Evolutionary conservation across 768 basidiomycete species (phyloP).

Genomic region (Symmetrospora coprosmae): DNA sequence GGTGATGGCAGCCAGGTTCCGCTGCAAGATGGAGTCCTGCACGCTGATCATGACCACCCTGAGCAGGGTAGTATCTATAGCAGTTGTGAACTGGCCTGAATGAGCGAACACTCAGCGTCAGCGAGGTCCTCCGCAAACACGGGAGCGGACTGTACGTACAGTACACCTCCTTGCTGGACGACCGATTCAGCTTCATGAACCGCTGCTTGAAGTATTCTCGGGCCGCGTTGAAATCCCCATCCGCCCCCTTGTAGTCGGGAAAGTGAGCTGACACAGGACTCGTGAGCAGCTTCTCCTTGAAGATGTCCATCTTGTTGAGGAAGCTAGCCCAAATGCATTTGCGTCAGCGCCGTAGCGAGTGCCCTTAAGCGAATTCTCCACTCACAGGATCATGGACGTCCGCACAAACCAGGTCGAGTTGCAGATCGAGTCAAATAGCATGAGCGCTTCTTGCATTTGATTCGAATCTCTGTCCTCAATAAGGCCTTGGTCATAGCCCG

Average conservation of each 20-base stretch:
- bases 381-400: constrained; percentile 49
- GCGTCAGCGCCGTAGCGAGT: no score
- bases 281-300: constrained; percentile 55
- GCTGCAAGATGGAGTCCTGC: not conserved
- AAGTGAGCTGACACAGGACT: constrained; percentile 40
- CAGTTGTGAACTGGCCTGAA: constrained; percentile 27
- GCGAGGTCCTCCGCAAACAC: no score
- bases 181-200: constrained; percentile 85
- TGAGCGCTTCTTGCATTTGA: constrained; percentile 58
- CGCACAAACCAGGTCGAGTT: constrained; percentile 59
- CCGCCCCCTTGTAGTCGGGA: constrained; percentile 43
- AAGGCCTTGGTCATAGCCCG: constrained; percentile 61
- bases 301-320: constrained; percentile 58
- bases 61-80: constrained; percentile 31
- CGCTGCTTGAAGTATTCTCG: constrained; percentile 63
- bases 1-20: constrained; percentile 5
- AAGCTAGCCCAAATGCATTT: no score
- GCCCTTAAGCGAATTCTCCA: constrained; percentile 14
- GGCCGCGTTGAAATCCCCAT: constrained; percentile 74
- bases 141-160: no score
- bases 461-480: constrained; percentile 41
- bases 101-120: not conserved
- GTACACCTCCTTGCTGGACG: constrained; percentile 41
- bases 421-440: constrained; percentile 62
- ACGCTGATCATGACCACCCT: constrained; percentile 30